These are phyloP conservation scores for Escallonia herrerae DNA, from an alignment of 129 eudicot genomes.

Conservation along the genomic window DNA sequence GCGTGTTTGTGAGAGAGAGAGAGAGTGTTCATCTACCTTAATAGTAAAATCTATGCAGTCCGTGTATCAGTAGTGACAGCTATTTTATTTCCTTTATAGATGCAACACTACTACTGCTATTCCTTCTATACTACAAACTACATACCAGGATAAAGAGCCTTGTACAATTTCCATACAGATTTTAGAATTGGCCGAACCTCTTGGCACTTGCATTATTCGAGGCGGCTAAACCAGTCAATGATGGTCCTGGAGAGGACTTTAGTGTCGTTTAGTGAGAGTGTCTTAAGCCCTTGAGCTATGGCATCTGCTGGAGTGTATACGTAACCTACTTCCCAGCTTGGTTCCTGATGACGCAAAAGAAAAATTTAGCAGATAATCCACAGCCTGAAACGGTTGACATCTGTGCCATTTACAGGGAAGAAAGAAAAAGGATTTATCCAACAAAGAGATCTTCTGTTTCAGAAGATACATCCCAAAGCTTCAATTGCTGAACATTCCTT, in stretches of 20 bases:
- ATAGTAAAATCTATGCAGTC: too few relatives aligned
- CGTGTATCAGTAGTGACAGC: too few relatives aligned
- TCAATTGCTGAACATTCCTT: too few relatives aligned
- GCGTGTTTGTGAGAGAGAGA: neutral
- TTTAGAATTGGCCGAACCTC: neutral
- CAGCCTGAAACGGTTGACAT: too few relatives aligned
- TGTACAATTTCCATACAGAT: neutral
- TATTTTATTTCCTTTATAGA: too few relatives aligned
- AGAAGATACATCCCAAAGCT: too few relatives aligned
- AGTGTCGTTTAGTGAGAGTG: conserved; percentile 64
- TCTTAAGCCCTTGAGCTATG: conserved; percentile 82
- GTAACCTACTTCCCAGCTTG: conserved; percentile 70
- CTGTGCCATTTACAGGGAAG: too few relatives aligned
- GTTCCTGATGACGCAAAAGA: conserved; percentile 45
- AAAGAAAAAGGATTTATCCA: too few relatives aligned
- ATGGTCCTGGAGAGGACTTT: conserved; percentile 61
- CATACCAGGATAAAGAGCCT: neutral
- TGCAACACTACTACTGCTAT: too few relatives aligned
- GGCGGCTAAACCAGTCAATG: conserved; percentile 50
- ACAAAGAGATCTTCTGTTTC: too few relatives aligned
- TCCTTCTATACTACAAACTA: too few relatives aligned
- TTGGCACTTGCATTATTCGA: conserved; percentile 23
- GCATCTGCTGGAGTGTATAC: conserved; percentile 95
- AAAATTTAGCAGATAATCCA: neutral
- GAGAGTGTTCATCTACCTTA: neutral